A percentile compares a stretch with the other conserved stretches of the same genome.
Evolutionary conservation across 2,329 filamentous ascomycete genomes (phyloP).

Genomic region (Fusarium metavorans): DNA sequence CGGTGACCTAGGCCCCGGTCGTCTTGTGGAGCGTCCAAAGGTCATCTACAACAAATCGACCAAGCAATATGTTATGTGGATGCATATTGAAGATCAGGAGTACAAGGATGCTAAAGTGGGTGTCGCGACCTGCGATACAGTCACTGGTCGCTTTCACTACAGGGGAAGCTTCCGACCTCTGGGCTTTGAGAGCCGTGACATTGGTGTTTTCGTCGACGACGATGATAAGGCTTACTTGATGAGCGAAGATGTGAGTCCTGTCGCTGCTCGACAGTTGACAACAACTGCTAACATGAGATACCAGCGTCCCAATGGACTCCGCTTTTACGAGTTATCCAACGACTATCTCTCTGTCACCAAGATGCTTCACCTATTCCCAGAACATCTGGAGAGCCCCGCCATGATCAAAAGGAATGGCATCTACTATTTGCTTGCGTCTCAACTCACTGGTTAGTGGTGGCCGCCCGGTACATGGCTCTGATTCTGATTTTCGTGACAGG

Average conservation of each 20-base stretch:
- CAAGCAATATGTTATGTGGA: conserved; percentile 72
- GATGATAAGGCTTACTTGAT: conserved; percentile 70
- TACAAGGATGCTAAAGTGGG: conserved; percentile 74
- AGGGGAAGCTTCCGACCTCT: conserved; percentile 48
- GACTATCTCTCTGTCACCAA: conserved; percentile 66
- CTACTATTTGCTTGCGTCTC: conserved; percentile 74
- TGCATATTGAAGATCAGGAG: conserved; percentile 72
- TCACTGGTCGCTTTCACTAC: conserved; percentile 68
- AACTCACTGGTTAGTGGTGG: conserved; percentile 50
- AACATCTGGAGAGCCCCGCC: conserved; percentile 70
- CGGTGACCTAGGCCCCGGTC: conserved; percentile 69
- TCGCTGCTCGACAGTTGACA: accelerated
- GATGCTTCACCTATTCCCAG: conserved; percentile 63
- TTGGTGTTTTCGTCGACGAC: conserved; percentile 70
- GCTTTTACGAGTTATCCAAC: conserved; percentile 66
- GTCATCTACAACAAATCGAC: conserved; percentile 75
- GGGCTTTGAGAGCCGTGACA: conserved; percentile 61
- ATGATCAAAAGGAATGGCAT: conserved; percentile 68
- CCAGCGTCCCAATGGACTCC: conserved; percentile 66
- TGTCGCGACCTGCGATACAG: conserved; percentile 67
- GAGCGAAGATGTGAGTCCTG: conserved; percentile 66
- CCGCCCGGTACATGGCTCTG: background rate
- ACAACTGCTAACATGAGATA: background rate
- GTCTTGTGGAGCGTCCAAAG: conserved; percentile 75
- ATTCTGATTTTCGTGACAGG: background rate